Base-by-base conservation (phyloP, 1,284 basidiomycete species). In the Jaminaea rosea region DNA sequence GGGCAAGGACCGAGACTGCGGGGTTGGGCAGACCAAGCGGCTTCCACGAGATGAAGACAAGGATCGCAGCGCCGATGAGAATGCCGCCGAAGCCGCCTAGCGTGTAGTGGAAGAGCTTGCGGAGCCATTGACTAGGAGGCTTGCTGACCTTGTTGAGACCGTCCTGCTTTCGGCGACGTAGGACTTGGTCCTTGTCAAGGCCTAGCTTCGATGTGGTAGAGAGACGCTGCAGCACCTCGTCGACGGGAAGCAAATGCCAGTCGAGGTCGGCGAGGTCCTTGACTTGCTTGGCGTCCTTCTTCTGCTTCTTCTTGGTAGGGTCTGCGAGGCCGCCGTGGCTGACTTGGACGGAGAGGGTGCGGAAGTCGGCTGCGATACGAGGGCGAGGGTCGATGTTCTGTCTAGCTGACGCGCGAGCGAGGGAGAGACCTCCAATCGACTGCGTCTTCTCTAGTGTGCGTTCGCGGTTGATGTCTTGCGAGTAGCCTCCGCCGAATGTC, bases 61-160 rank as follows among this genome's bases (percentile, higher is more conserved):
- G 72, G 53, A 81, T 65, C 65, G 79, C 78, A 37, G 79, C 82
- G 23, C 76, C 75, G 46, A 83, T 75, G 21, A 85, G 76, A 23
- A 84, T 74, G 39, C 78, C 79, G 1, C 83, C 83, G 58, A 83
- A 81, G 1, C 79, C 80, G 23, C 80, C 80, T 37, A 81, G 81
- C 26, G 80, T 58, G 48, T 80, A 81, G 62, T 78, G 78, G 28
- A 80, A 69, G 0, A 75, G 67, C 67, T 80, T 81, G 65, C 77
- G 75, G 75, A 76, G 77, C 59, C 78, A 78, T 46, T 77, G 75
- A 26, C 75, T 79, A 13, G 78, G 77, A 23, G 79, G 78, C 3
- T 79, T 76, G 7, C 77, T 77, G 24, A 80, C 77, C 36, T 78
- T 62, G 58, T 82, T 82, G 61, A 75, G 78, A 10, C 79, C 80